Percentiles rank a stretch among this genome's conserved stretches.
Evolutionary conservation across 1,284 basidiomycete genomes (phyloP).

Genomic region (Malassezia japonica): DNA sequence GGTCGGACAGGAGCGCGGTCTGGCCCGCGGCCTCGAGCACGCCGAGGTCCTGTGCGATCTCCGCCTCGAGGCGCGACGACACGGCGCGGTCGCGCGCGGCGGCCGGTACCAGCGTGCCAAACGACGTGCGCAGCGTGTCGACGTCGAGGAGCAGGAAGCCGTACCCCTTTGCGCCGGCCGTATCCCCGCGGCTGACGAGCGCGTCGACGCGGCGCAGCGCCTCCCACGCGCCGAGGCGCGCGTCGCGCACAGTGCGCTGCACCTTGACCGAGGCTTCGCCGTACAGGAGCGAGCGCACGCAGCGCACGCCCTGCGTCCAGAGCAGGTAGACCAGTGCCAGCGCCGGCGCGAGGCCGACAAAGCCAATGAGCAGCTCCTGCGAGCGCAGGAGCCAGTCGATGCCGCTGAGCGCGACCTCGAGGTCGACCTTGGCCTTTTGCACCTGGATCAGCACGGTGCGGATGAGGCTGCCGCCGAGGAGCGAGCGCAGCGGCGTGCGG

Average conservation of each 20-base stretch:
- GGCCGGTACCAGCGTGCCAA: conserved; percentile 19
- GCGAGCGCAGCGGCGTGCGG: conserved; percentile 69
- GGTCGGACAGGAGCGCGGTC: conserved; percentile 3
- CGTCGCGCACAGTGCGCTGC: not conserved
- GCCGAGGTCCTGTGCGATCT: conserved; percentile 73
- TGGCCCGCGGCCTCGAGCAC: conserved; percentile 61
- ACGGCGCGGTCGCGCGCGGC: conserved; percentile 22
- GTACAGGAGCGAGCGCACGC: conserved; percentile 49
- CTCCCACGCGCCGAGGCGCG: conserved; percentile 15
- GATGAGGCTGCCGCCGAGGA: conserved; percentile 69
- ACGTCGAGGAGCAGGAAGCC: conserved; percentile 66
- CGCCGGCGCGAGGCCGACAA: conserved; percentile 88
- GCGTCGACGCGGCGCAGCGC: conserved; percentile 39
- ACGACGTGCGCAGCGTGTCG: conserved; percentile 57
- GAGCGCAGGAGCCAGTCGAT: conserved; percentile 87
- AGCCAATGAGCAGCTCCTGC: conserved; percentile 92
- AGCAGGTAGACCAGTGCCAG: conserved; percentile 65
- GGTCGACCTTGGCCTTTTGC: conserved; percentile 94
- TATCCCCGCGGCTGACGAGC: conserved; percentile 24
- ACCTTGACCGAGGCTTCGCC: not conserved
- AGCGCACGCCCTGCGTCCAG: conserved; percentile 48
- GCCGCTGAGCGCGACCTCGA: conserved; percentile 72
- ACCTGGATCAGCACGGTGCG: conserved; percentile 83
- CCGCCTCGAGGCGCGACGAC: conserved; percentile 55
- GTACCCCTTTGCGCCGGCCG: conserved; percentile 50